These are phyloP conservation scores for Lecanosticta acicola DNA, from an alignment of 2,329 filamentous ascomycete genomes.

Conservation along the genomic window DNA sequence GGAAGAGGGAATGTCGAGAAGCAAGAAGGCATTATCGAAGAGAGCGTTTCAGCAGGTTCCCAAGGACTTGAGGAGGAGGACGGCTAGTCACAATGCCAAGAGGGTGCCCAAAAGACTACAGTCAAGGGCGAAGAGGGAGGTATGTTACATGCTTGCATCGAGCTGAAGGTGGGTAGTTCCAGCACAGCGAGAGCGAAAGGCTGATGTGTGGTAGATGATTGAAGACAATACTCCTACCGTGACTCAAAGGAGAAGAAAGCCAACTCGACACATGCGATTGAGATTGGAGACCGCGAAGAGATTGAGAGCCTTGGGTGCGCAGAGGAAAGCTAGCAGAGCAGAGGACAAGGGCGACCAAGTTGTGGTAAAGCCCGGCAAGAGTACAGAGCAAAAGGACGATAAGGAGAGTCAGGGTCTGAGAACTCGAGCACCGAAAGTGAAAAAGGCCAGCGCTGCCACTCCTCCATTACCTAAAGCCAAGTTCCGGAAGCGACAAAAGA, in stretches of 20 bases:
- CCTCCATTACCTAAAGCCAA: conserved; percentile 58
- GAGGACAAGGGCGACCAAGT: conserved; percentile 16
- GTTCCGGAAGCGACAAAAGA: conserved; percentile 76
- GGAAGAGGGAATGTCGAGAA: conserved; percentile 72
- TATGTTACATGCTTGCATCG: conserved; percentile 13
- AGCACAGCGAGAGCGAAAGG: neutral
- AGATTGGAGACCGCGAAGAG: conserved; percentile 71
- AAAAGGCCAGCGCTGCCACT: conserved; percentile 64
- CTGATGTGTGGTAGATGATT: conserved; percentile 56
- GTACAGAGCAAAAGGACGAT: neutral
- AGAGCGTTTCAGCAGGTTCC: conserved; percentile 91
- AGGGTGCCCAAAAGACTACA: conserved; percentile 75
- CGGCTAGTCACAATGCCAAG: conserved; percentile 92
- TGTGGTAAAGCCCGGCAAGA: conserved; percentile 9
- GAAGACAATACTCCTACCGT: conserved; percentile 88
- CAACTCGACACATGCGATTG: conserved; percentile 49
- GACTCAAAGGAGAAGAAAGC: conserved; percentile 58
- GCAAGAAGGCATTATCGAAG: conserved; percentile 58
- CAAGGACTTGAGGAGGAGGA: conserved; percentile 73
- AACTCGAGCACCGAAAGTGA: conserved; percentile 58
- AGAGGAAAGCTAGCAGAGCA: conserved; percentile 32
- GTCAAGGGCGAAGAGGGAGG: conserved; percentile 59
- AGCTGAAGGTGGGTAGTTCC: conserved; percentile 16
- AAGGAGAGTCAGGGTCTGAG: neutral
- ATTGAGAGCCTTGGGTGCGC: conserved; percentile 56